These are phyloP conservation scores for Cerrena zonata DNA, from an alignment of 1,284 basidiomycete genomes.

Conservation along the genomic window DNA sequence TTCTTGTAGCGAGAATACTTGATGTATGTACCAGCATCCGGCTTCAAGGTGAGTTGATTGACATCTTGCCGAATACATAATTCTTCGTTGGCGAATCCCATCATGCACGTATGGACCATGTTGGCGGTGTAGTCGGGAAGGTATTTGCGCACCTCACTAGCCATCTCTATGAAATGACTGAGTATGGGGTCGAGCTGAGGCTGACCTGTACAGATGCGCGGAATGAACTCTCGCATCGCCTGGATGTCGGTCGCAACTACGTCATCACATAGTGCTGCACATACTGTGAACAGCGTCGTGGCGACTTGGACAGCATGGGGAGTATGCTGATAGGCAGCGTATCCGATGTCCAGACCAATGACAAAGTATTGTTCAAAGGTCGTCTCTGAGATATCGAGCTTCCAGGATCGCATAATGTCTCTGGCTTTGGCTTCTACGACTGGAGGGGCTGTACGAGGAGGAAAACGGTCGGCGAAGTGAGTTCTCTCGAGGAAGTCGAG, in stretches of 20 bases:
- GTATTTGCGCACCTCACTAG: background rate
- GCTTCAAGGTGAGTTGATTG: background rate
- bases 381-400: background rate
- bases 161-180: background rate
- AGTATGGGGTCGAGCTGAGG: constrained; percentile 7
- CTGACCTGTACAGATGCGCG: background rate
- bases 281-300: background rate
- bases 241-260: background rate
- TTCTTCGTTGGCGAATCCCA: constrained; percentile 3
- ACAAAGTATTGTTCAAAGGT: background rate
- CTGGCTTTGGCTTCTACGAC: background rate
- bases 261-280: background rate
- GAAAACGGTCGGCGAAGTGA: background rate
- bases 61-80: background rate
- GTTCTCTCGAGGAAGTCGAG: background rate
- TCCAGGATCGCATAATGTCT: background rate
- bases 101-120: background rate
- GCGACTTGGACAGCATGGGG: background rate
- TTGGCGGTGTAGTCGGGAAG: background rate
- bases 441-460: background rate
- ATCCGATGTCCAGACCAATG: background rate
- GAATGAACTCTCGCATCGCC: background rate
- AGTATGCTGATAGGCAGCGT: background rate
- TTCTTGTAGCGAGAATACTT: constrained; percentile 2
- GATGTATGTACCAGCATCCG: background rate